phyloP scores from a whole-genome alignment of 176 grass and related monocot genomes.

The Raddia distichophylla region DNA sequence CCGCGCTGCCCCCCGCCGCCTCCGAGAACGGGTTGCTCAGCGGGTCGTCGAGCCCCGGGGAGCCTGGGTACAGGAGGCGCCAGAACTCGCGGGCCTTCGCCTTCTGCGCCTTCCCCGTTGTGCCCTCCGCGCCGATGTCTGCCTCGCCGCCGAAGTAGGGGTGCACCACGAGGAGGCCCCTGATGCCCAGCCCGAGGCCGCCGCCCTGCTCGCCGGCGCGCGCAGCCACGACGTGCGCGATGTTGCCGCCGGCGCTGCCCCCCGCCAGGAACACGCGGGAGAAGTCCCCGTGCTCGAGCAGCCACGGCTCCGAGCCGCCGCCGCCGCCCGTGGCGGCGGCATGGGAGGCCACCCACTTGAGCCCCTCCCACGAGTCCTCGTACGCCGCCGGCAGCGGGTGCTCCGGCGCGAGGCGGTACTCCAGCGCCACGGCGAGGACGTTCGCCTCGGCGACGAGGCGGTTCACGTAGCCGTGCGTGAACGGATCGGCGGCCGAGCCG shows the following conservation, averaged over 20 bases:
- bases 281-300: constrained; percentile 62
- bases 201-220: constrained; percentile 47
- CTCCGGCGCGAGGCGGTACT: constrained; percentile 89
- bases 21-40: constrained; percentile 70
- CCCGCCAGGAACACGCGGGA: constrained; percentile 58
- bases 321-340: constrained; percentile 40
- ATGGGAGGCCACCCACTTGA: constrained; percentile 72
- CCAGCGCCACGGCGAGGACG: constrained; percentile 57
- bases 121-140: constrained; percentile 53
- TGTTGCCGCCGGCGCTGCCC: constrained; percentile 66
- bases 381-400: constrained; percentile 71
- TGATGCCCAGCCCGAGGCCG: constrained; percentile 33
- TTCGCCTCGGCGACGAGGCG: constrained; percentile 48
- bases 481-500: constrained; percentile 70
- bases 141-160: constrained; percentile 75
- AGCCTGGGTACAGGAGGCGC: constrained; percentile 64
- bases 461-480: constrained; percentile 58
- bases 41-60: constrained; percentile 69
- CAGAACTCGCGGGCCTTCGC: constrained; percentile 52
- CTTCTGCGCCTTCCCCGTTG: constrained; percentile 45
- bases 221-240: constrained; percentile 64
- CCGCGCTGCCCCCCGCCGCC: constrained; percentile 53
- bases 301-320: constrained; percentile 47
- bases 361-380: constrained; percentile 58
- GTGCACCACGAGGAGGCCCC: constrained; percentile 59